Evolutionary conservation across 2,329 filamentous ascomycete species (phyloP), one percentile per base, ranked within the genome.

Genomic region (Xylaria sp.): DNA sequence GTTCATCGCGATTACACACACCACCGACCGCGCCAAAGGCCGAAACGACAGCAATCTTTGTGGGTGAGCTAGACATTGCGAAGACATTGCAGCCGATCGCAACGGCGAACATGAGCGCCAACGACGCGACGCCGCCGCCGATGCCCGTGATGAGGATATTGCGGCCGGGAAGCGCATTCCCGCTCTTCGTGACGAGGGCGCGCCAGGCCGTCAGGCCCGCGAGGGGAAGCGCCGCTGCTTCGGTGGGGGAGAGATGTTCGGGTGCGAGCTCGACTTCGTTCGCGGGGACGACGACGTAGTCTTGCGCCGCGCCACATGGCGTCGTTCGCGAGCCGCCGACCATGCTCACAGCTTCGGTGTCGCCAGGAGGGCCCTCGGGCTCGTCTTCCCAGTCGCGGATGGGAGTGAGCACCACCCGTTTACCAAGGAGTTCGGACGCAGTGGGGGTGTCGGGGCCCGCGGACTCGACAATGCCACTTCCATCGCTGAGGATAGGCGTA

Each of bases 91-190:
- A 84, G 44, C 91, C 90, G 65, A 85, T 76, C 8, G 84, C 91
- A 10, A 87, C 85, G 9, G 85, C 92, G 75, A 96, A 96, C 72
- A 91, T 81, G 67, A 97, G 77, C 4, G 83, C 88, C 78, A 90
- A 87, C 58, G 97, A 77, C 39, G 93, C 93, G 0, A 97, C 93
- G 49, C 93, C 93, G 42, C 93, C 93, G 0, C 93, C 93, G 73
- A 97, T 95, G 0, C 93, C 93, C 3, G 93, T 97, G 48, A 97
- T 76, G 37, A 97, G 78, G 3, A 97, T 80, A 70, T 95, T 96
- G 62, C 83, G 77, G 2, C 90, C 90, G 0, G 58, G n/a, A 0
- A 76, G 74, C 59, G 78, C 76, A 5, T 83, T 82, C 65, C 87
- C 85, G 53, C 82, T 86, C 79, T 97, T 97, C 5, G 83, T 88